These are phyloP conservation scores for Agarophyton chilense DNA, from an alignment of 23 red algal species.

Conservation along the genomic window DNA sequence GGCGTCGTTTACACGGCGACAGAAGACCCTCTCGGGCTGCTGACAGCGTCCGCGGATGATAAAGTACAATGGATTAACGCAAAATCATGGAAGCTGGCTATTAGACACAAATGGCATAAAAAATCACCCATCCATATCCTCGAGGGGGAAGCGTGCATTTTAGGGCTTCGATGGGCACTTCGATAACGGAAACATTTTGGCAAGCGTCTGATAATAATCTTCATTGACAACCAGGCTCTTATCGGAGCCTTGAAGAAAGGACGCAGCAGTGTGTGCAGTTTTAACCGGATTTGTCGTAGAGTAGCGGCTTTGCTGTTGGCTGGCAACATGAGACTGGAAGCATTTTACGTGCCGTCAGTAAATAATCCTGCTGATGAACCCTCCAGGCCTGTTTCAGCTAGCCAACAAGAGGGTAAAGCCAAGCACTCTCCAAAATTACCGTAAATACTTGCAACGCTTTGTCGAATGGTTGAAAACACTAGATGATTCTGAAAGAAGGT, in stretches of 20 bases:
- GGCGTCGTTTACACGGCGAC: not conserved
- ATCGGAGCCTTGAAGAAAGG: not conserved
- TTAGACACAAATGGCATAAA: not conserved
- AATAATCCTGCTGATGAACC: not conserved
- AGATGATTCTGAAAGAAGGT: not conserved
- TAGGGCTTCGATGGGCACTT: not conserved
- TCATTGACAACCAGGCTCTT: not conserved
- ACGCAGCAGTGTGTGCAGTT: not conserved
- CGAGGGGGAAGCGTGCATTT: not conserved
- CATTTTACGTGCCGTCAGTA: not conserved
- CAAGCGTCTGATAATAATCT: not conserved
- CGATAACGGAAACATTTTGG: not conserved
- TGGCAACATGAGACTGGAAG: not conserved
- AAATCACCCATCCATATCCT: not conserved
- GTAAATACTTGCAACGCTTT: not conserved
- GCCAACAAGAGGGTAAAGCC: not conserved
- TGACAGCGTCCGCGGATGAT: not conserved
- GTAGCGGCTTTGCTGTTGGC: not conserved
- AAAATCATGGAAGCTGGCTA: not conserved
- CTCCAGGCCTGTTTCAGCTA: not conserved
- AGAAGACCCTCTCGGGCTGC: not conserved
- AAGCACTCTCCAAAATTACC: not conserved
- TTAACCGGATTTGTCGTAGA: not conserved
- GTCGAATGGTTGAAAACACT: not conserved
- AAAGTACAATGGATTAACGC: not conserved